Evolutionary conservation across 495 filamentous ascomycete species (phyloP), one percentile per base, ranked within the genome.

Genomic region (Choiromyces venosus): DNA sequence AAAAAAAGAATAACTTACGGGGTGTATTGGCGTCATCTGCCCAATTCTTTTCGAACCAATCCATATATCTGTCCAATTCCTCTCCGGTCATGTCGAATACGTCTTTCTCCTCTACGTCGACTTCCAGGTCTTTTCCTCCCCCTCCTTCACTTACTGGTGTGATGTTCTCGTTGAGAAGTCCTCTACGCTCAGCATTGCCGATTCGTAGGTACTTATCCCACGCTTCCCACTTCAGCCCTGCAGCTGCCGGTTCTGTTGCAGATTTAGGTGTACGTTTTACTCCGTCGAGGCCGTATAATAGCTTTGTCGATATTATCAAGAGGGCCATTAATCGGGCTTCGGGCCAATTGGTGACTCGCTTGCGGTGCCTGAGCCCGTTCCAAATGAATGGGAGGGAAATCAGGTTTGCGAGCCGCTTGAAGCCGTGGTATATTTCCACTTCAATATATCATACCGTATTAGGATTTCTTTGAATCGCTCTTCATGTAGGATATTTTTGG

Each of bases 21-120:
- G 83, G 84, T 8, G 81, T 79, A 29, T 84, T 81, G 18, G 79
- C 77, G 25, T 86, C 83, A 70, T 88, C 85, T 66, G 91, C 79
- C 87, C 90, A 96, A 38, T 85, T 92, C 76, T 87, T 86, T 80
- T 94, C 90, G 78, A 92, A 96, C 91, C 92, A 97, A 81, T 94
- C 89, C 85, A 99, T 85, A 73, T 96, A 96, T 67, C 91, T 87
- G 74, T 95, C 90, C 69, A 97, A 81, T 73, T 96, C 87, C 14
- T 84, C 80, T 25, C 86, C 85, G 1, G 83, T 86, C 90, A 97
- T 90, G 4, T 82, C 79, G 73, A 93, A 87, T 2, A 92, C 85
- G 68, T 96, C 91, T 1, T 84, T 82, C 33, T 94, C 89, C 7
- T 85, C 88, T 68, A 92, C 82, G 12, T 87, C 81, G 69, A 42